Evolutionary conservation across 2,329 filamentous ascomycete species (phyloP), one percentile per base, ranked within the genome.

Genomic region (Monosporascus ibericus): DNA sequence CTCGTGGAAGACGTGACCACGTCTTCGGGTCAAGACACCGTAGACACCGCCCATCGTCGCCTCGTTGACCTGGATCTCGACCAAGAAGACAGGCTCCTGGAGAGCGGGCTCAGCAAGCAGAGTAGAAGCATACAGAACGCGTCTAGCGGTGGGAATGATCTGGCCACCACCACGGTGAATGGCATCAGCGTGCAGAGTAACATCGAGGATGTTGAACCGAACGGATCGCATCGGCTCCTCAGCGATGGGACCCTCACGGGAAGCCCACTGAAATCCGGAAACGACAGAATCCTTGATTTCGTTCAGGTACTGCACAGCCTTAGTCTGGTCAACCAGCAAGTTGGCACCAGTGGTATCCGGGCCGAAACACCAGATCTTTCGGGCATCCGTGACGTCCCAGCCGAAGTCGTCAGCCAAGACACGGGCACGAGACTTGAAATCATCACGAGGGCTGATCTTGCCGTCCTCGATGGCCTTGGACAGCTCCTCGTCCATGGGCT

Each of bases 201-300:
- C 94, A 88, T 99, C 94, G 73, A 96, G 86, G 75, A 99, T 87
- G 87, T 99, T 99, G 85, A 95, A 99, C 80, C 94, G 90, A 76
- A 95, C 77, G 64, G 87, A 87, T 73, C 94, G 90, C 91, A 99
- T 92, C 68, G 94, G 94, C 86, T 99, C 94, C 80, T 99, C 94
- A 66, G 88, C 92, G 72, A 99, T 78, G 69, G 94, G 94, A 81
- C 94, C 94, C 84, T 99, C 94, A 72, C 92, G 88, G 67, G 90
- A 90, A 64, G 94, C 94, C 94, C 94, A 99, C 79, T 99, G 94
- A 91, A 99, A 99, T 86, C 94, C 94, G 65, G 94, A 97, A 71
- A 97, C 92, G 66, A 97, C 87, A 57, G 92, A 97, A 73, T 99
- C 94, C 89, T 99, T 99, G 86, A 99, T 99, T 89, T 99, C 94